A percentile compares a stretch with the other conserved stretches of the same genome.
phyloP scores from a whole-genome alignment of 75 land plant genomes.

The Sequoiadendron giganteum region DNA sequence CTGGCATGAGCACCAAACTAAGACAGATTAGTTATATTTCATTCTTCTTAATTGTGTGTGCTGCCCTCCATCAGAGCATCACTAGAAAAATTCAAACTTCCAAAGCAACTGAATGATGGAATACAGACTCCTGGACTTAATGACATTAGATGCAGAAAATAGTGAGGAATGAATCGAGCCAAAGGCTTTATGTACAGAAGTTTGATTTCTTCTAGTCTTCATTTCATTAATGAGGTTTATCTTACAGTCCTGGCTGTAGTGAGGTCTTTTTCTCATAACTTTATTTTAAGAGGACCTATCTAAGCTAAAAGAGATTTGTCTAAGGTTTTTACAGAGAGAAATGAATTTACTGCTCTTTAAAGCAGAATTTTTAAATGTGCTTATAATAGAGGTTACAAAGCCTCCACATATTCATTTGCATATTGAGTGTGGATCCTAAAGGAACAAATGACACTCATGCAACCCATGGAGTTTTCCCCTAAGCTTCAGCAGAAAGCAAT shows the following conservation, averaged over 20 bases:
- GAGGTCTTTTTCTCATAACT: not conserved
- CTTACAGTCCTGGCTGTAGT: not conserved
- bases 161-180: not conserved
- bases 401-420: not conserved
- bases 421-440: not conserved
- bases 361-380: not conserved
- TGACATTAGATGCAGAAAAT: not conserved
- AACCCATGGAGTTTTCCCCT: not conserved
- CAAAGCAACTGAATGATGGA: not conserved
- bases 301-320: not conserved
- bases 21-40: not conserved
- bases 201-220: not conserved
- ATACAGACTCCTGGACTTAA: not conserved
- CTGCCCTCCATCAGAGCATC: not conserved
- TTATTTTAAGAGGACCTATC: not conserved
- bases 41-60: not conserved
- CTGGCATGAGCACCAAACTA: conserved; percentile 30
- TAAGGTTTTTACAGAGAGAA: not conserved
- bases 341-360: not conserved
- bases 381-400: not conserved
- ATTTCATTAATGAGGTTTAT: not conserved
- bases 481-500: not conserved
- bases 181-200: not conserved
- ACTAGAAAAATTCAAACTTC: not conserved
- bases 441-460: not conserved